Base-by-base conservation (phyloP, 805 yeast species). In the Wickerhamomyces alni region DNA sequence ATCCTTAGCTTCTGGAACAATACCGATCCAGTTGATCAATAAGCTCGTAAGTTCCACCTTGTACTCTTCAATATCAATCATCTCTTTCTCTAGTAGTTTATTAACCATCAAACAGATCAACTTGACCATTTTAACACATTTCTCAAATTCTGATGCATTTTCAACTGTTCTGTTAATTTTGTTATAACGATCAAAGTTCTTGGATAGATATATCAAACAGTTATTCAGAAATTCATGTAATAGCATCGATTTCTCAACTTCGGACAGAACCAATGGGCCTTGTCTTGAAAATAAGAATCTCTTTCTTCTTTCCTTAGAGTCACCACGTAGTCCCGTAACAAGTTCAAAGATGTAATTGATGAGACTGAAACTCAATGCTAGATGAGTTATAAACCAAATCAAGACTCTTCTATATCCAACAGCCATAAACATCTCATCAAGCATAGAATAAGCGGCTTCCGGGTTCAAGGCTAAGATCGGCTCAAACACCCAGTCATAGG, bases 371-470 rank as follows among this genome's bases (percentile, higher is more conserved):
- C 75, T 75, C 16, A 80, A 57, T 38, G 77, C 74, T 49, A 77
- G 57, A 54, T 78, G 86, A 1, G 87, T 78, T 17, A 83, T 57
- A 45, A 74, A 77, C 86, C 87, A 80, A 32, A 83, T 77, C 12
- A 82, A 53, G 0, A 74, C 74, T 24, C 87, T 59, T 48, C 89
- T 68, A 47, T 69, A 72, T 0, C 87, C 87, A 40, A 65, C 62
- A 37, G 79, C 74, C 86, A 82, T 81, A 39, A 83, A 62, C 67
- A 84, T 62, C 58, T 84, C 91, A 57, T 82, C 88, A 54, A 82
- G 62, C 38, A 82, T 62, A 15, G 72, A 63, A 54, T 76, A 72
- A 0, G 80, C 72, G 3, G 78, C 60, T 10, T 67, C 62, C 5
- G 76, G 75, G 52, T 81, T 79, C 40, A 63, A 60, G 18, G 66